Base-by-base conservation (phyloP, 305 asterid species). In the Fraxinus greggii region DNA sequence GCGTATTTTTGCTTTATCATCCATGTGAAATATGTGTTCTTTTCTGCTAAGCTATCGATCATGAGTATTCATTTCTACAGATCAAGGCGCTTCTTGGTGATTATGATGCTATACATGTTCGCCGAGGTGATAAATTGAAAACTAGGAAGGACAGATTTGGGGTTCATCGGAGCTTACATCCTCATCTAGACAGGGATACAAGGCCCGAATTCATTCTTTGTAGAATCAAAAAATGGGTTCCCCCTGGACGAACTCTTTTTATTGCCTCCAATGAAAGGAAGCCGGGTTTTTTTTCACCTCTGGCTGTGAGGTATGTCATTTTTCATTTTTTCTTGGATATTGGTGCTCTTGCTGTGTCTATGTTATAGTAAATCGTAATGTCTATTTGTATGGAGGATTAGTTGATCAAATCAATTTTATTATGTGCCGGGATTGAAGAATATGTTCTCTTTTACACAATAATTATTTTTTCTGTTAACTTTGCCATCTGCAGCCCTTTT, bases 91-190 rank as follows among this genome's bases (percentile, higher is more conserved):
- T 78, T 61, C 95, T 96, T 67, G 98, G 97, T 77, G 97, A 93
- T 83, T 96, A 94, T 83, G 97, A 92, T 90, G 98, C 98, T 54
- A 90, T 96, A 56, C 99, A 96, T 88, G 93, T 96, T 79, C 97
- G 99, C 24, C 91, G 98, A 80, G 99, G 99, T 38, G 99, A 96
- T 89, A 89, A 76, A 83, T 76, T 96, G 85, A 96, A 93, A 83
- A 94, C 92, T 59, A 93, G 98, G 70, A 96, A 94, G 88, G 98
- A 96, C 81, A 89, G 98, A 81, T 90, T 86, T 76, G 98, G 99
- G n/a, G 91, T 91, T 79, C 92, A 87, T 1, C 89, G 98, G 79
- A 88, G 90, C 83, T 78, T 88, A 81, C 97, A 93, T 86, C 99
- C 98, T 75, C 98, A 92, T 88, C 87, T 96, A 24, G 99, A 96